Percentiles rank a stretch among this genome's conserved stretches.
phyloP scores from a whole-genome alignment of 148 eudicot species.

The Rhododendron williamsianum region DNA sequence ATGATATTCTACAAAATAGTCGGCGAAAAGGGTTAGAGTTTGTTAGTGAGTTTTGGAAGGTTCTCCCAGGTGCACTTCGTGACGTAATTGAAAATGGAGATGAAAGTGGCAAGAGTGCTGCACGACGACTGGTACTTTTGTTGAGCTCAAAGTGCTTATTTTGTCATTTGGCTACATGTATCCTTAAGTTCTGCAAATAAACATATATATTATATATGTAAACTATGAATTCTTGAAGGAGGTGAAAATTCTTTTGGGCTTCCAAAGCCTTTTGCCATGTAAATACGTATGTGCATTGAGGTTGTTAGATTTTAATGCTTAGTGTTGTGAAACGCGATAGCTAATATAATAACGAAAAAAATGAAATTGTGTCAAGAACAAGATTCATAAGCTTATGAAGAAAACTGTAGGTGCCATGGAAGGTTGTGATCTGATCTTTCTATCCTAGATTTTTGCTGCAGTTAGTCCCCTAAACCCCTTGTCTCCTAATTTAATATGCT shows the following conservation, averaged over 20 bases:
- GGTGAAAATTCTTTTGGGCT: not conserved
- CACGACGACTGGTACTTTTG: constrained; percentile 63
- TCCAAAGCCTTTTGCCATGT: constrained; percentile 1
- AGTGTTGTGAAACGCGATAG: not conserved
- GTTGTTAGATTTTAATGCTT: not conserved
- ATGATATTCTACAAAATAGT: constrained; percentile 71
- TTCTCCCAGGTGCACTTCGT: constrained; percentile 63
- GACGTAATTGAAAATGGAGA: constrained; percentile 71
- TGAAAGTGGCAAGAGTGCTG: constrained; percentile 64
- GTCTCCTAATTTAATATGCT: not conserved
- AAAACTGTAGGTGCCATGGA: not conserved
- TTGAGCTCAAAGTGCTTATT: not conserved
- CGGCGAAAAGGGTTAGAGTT: constrained; percentile 67
- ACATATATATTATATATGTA: not conserved
- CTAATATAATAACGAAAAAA: not conserved
- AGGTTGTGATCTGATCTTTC: not conserved
- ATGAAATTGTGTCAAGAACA: not conserved
- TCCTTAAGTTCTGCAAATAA: not conserved
- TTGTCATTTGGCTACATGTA: not conserved
- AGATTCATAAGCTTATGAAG: not conserved
- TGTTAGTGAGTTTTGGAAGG: constrained; percentile 79
- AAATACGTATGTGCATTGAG: not conserved
- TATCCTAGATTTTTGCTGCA: not conserved
- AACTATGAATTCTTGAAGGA: not conserved
- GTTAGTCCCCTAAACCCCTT: not conserved